Conservation (phyloP, 2,329 filamentous ascomycete species). For the Hypocreales sp. region DNA sequence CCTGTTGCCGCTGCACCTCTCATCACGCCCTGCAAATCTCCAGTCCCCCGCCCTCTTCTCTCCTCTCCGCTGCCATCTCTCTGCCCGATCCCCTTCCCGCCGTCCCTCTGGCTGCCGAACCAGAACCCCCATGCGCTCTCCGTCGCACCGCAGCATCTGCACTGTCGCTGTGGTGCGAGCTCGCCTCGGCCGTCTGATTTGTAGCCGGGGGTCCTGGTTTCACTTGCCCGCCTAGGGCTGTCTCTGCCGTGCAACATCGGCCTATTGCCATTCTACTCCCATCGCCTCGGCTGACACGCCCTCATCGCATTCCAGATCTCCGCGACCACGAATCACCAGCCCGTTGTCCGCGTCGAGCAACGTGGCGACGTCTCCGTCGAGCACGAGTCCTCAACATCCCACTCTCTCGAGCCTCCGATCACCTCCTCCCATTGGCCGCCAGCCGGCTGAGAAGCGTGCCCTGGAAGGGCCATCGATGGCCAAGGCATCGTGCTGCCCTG, state of each 20-base stretch:
- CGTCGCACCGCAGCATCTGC: too few species aligned
- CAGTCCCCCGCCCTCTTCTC: neutral
- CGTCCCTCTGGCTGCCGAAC: too few species aligned
- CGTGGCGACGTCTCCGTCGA: constrained; percentile 25
- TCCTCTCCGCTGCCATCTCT: neutral
- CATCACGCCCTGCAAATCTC: too few species aligned
- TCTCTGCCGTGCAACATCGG: too few species aligned
- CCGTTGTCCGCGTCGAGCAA: constrained; percentile 30
- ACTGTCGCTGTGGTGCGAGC: neutral
- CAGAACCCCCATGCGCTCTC: too few species aligned
- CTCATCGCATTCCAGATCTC: constrained; percentile 21
- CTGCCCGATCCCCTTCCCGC: neutral
- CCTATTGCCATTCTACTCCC: too few species aligned
- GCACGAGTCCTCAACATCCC: constrained; percentile 18
- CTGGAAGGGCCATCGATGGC: constrained; percentile 4
- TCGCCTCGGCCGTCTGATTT: neutral
- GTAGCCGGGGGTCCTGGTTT: too few species aligned
- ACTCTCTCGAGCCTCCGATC: constrained; percentile 5
- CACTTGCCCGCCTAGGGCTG: too few species aligned
- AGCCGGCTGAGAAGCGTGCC: constrained; percentile 2
- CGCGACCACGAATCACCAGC: constrained; percentile 30
- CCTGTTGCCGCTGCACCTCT: too few species aligned
- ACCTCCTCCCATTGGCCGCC: constrained; percentile 8
- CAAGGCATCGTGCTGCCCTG: constrained; percentile 19
- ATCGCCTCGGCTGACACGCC: constrained; percentile 1